Conservation (phyloP, 805 yeast genomes). For the Candida nemodendra region DNA sequence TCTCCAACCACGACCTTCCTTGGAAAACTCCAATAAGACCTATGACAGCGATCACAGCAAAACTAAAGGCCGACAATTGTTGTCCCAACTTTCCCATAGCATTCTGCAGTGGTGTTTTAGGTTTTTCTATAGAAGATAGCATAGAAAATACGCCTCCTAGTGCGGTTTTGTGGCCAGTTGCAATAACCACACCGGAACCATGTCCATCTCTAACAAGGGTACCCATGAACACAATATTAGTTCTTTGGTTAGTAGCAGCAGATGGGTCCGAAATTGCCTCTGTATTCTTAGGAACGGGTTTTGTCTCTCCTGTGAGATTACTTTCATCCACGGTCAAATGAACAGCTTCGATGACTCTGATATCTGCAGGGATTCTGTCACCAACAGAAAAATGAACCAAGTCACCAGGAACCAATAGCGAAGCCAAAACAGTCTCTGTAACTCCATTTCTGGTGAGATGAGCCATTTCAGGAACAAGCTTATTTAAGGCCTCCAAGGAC, state of each 20-base stretch:
- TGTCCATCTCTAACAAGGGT: conserved; percentile 95
- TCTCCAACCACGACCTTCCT: conserved; percentile 94
- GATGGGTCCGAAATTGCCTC: conserved; percentile 38
- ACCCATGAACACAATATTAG: conserved; percentile 91
- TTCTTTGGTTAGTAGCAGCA: conserved; percentile 53
- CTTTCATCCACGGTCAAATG: conserved; percentile 89
- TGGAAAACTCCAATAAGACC: conserved; percentile 86
- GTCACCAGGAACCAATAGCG: conserved; percentile 93
- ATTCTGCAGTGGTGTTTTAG: conserved; percentile 93
- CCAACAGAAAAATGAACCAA: conserved; percentile 87
- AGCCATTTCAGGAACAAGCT: conserved; percentile 95
- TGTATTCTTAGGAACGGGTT: conserved; percentile 71
- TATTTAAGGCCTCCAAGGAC: conserved; percentile 87
- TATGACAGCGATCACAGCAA: conserved; percentile 85
- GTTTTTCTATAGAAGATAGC: conserved; percentile 95
- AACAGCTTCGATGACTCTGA: conserved; percentile 74
- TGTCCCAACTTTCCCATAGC: conserved; percentile 96
- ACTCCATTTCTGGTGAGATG: conserved; percentile 82
- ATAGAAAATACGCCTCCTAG: conserved; percentile 93
- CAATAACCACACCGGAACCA: conserved; percentile 90
- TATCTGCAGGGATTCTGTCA: conserved; percentile 95
- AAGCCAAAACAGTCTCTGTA: conserved; percentile 79
- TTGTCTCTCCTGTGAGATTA: conserved; percentile 92
- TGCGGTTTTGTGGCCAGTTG: conserved; percentile 85
- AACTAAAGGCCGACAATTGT: conserved; percentile 81